These are phyloP conservation scores for Chlamydomonas schloesseri DNA, from an alignment of 139 green algal species.

Conservation along the genomic window DNA sequence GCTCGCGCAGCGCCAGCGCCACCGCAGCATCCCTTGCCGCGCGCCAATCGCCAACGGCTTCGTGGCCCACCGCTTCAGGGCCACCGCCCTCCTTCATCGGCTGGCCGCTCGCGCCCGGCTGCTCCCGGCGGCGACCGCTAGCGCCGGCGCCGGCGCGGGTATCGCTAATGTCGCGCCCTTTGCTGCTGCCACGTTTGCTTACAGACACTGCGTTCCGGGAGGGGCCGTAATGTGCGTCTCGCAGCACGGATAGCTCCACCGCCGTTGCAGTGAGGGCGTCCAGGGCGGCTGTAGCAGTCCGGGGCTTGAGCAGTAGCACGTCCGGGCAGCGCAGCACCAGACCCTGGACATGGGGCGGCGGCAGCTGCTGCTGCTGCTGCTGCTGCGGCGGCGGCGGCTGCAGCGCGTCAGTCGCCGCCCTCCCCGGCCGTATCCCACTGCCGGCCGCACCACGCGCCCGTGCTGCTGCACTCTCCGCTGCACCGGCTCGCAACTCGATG, in stretches of 20 bases:
- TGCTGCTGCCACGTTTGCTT: background rate
- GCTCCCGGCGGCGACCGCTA: background rate
- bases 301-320: conserved; percentile 2
- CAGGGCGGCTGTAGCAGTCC: background rate
- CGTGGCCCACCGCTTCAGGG: too few species aligned
- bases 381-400: background rate
- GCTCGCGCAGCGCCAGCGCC: background rate
- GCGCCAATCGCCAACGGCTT: too few species aligned
- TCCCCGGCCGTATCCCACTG: too few species aligned
- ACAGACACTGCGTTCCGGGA: background rate
- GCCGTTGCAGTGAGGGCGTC: background rate
- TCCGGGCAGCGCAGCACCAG: background rate
- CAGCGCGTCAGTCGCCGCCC: background rate
- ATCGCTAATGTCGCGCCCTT: background rate
- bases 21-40: background rate
- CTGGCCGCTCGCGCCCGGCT: background rate
- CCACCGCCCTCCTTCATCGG: background rate
- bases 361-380: background rate
- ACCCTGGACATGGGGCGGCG: background rate
- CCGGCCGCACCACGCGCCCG: background rate
- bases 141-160: background rate
- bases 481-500: background rate
- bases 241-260: background rate
- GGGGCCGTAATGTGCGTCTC: too few species aligned
- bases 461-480: background rate